Evolutionary conservation across 495 filamentous ascomycete genomes (phyloP).

Genomic region (Aspergillus ostianus): DNA sequence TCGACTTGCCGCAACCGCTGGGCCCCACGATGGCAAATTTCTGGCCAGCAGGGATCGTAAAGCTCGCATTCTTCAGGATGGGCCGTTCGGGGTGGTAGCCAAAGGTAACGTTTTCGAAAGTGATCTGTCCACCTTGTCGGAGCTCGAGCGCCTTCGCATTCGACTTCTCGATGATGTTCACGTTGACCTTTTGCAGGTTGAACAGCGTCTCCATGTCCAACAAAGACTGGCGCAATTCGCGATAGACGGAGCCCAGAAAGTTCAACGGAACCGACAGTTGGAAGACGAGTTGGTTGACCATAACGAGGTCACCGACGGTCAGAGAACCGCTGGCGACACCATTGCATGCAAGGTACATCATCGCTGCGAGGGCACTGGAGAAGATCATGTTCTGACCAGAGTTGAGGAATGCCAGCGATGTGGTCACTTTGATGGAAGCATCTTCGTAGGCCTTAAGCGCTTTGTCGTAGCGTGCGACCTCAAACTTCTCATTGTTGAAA

Average conservation of each 20-base stretch:
- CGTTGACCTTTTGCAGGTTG: slow-evolving; percentile 97
- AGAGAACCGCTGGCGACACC: slow-evolving; percentile 78
- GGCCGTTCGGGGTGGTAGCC: slow-evolving; percentile 85
- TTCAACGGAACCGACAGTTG: slow-evolving; percentile 95
- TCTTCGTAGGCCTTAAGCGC: slow-evolving; percentile 85
- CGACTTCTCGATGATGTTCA: slow-evolving; percentile 73
- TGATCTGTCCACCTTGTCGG: slow-evolving; percentile 79
- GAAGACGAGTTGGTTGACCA: slow-evolving; percentile 99
- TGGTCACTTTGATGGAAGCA: slow-evolving; percentile 93
- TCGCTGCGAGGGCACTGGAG: slow-evolving; percentile 87
- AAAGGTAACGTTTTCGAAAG: slow-evolving; percentile 92
- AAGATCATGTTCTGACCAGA: slow-evolving; percentile 99
- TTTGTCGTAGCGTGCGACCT: slow-evolving; percentile 85
- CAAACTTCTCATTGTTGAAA: slow-evolving; percentile 97
- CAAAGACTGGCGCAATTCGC: slow-evolving; percentile 89
- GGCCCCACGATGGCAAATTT: slow-evolving; percentile 96
- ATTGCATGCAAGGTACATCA: slow-evolving; percentile 95
- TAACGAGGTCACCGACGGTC: slow-evolving; percentile 94
- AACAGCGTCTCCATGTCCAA: slow-evolving; percentile 99
- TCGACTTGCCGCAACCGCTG: slow-evolving; percentile 94
- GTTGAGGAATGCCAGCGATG: slow-evolving; percentile 89
- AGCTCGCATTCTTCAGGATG: slow-evolving; percentile 77
- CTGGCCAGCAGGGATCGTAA: slow-evolving; percentile 92
- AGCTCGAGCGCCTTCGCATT: slow-evolving; percentile 71
- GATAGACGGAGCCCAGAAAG: slow-evolving; percentile 93